Conservation (phyloP, 495 filamentous ascomycete genomes). For the Lepraria neglecta region DNA sequence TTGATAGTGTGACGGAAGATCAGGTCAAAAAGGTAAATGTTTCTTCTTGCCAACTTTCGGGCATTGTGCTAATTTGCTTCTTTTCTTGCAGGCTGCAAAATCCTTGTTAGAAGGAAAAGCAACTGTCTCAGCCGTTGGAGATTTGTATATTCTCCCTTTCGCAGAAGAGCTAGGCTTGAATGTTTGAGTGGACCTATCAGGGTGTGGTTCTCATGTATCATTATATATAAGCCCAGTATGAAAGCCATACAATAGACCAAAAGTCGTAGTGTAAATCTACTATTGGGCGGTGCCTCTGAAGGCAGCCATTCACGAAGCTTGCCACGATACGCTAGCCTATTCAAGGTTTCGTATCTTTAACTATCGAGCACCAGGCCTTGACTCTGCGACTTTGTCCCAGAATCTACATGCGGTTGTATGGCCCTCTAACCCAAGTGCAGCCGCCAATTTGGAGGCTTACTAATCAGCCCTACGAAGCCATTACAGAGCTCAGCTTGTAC, state of each 20-base stretch:
- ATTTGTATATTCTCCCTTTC: conserved; percentile 81
- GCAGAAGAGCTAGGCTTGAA: conserved; percentile 90
- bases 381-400: no score
- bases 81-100: conserved; percentile 63
- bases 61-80: conserved; percentile 19
- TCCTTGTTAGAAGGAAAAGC: conserved; percentile 81
- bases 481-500: not conserved
- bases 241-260: conserved; percentile 1
- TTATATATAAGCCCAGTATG: not conserved
- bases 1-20: conserved; percentile 74
- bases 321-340: no score
- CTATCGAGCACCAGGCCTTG: no score
- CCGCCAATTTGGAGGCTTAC: not conserved
- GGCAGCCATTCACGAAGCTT: no score
- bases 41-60: not conserved
- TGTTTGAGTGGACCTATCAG: conserved; percentile 54
- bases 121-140: conserved; percentile 78
- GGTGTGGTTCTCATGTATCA: not conserved
- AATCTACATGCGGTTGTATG: no score
- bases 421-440: no score
- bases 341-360: no score
- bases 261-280: not conserved
- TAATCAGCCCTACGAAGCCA: conserved; percentile 7
- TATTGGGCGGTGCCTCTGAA: no score
- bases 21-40: conserved; percentile 78